Evolutionary conservation across 495 filamentous ascomycete species (phyloP).

Genomic region (Podospora comata): DNA sequence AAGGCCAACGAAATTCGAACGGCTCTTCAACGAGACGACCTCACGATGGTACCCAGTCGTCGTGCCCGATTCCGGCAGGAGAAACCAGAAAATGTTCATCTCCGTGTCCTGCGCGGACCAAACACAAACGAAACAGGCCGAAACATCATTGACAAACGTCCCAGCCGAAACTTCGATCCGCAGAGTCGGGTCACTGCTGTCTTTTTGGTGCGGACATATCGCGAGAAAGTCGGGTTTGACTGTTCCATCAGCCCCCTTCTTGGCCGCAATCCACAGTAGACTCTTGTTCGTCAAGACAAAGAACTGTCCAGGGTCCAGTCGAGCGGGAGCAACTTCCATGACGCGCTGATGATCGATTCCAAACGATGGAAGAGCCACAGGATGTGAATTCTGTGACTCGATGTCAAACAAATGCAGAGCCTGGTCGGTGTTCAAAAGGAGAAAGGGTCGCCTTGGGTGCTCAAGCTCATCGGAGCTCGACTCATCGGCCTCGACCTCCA

Average conservation of each 20-base stretch:
- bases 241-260: neutral
- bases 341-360: slow-evolving; percentile 40
- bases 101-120: slow-evolving; percentile 24
- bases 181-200: slow-evolving; percentile 35
- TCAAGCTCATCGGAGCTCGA: neutral
- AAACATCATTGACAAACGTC: slow-evolving; percentile 19
- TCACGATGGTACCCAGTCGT: slow-evolving; percentile 26
- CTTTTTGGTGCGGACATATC: slow-evolving; percentile 48
- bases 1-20: slow-evolving; percentile 21
- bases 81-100: slow-evolving; percentile 31
- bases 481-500: slow-evolving; percentile 12
- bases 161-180: slow-evolving; percentile 33
- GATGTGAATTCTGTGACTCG: slow-evolving; percentile 1
- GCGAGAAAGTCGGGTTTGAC: slow-evolving; percentile 25
- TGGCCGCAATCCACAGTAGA: slow-evolving; percentile 33
- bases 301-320: slow-evolving; percentile 46
- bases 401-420: slow-evolving; percentile 25
- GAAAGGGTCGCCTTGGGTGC: slow-evolving; percentile 7
- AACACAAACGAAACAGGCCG: slow-evolving; percentile 30
- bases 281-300: slow-evolving; percentile 55
- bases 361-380: slow-evolving; percentile 17
- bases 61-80: slow-evolving; percentile 21
- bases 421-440: slow-evolving; percentile 24
- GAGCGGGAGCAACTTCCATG: slow-evolving; percentile 50
- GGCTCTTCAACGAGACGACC: slow-evolving; percentile 18